Base-by-base conservation (phyloP, 306 rosid genomes). In the Fagus crenata region DNA sequence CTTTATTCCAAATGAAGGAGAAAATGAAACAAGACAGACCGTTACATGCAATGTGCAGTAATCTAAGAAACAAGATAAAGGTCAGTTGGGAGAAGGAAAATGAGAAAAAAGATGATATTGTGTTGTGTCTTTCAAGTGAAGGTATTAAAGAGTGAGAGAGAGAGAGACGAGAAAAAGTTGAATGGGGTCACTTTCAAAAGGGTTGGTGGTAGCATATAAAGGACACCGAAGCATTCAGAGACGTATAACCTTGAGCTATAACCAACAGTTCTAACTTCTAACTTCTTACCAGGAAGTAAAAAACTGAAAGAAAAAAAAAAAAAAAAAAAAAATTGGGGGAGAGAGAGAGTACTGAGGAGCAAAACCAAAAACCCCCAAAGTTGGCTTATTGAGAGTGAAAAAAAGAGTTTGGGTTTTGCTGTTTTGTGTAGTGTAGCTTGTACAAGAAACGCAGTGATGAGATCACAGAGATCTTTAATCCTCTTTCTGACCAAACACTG, bases 101-200 rank as follows among this genome's bases (percentile, higher is more conserved):
- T 11, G 51, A 61, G 39, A 72, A 42, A 55, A 73, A 73, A 41
- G n/a, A 18, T 55, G 85, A 77, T 72, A 78, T n/a, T n/a, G 58
- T 80, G 86, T 53, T 75, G 84, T 81, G 83, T 82, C 88, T 83
- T 83, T 84, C 28, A 70, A 56, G 78, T 31, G 78, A 81, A 88
- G 88, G n/a, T 84, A 82, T 75, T 53, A 78, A 43, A 78, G 43
- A 41, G 54, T 75, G 53, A 41, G 54, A 76, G 61, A 43, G 8
- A 15, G 31, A 36, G 15, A 42, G 49, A 58, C 36, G 22, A 77
- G 14, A 71, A 79, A 78, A 81, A 77, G 86, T 54, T 42, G 61
- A 39, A 53, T 56, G 78, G 75, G 74, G 89, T 85, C 88, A n/a
- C n/a, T n/a, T n/a, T n/a, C n/a, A n/a, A n/a, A n/a, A n/a, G n/a